phyloP scores from a whole-genome alignment of 352 stramenopile species.

The Pythium brachiatum region DNA sequence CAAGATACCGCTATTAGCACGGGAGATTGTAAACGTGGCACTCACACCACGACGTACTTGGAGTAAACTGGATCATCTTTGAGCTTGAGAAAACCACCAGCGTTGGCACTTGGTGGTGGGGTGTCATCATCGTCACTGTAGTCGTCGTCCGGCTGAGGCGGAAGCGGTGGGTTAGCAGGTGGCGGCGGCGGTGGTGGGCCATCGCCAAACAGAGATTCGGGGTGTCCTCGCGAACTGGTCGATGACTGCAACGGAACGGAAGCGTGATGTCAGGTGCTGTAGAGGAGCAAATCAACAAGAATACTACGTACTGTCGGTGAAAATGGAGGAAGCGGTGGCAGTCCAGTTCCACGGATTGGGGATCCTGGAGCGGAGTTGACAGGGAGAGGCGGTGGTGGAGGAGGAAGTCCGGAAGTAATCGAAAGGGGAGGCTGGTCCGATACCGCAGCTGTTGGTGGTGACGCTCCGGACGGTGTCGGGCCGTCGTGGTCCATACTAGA shows the following conservation, averaged over 20 bases:
- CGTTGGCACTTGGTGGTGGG: conserved; percentile 11
- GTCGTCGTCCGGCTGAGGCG: conserved; percentile 36
- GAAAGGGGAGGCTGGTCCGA: conserved; percentile 15
- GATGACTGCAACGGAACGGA: conserved; percentile 24
- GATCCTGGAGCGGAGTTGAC: neutral
- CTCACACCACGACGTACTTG: conserved; percentile 49
- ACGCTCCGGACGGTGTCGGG: conserved; percentile 56
- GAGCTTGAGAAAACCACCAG: conserved; percentile 55
- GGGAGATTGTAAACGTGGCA: too few relatives aligned
- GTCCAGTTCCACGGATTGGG: neutral
- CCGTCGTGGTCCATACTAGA: conserved; percentile 77
- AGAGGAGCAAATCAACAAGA: neutral
- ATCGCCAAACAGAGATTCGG: conserved; percentile 51
- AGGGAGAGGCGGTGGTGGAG: conserved; percentile 4
- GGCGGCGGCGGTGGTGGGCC: conserved; percentile 44
- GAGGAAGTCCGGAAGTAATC: conserved; percentile 18
- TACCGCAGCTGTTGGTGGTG: conserved; percentile 23
- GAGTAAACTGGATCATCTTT: conserved; percentile 78
- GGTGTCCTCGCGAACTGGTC: conserved; percentile 37
- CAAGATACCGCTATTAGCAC: conserved; percentile 10
- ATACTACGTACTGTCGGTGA: conserved; percentile 51
- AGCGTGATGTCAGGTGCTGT: neutral
- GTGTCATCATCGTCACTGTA: conserved; percentile 56
- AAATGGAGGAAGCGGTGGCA: conserved; percentile 33
- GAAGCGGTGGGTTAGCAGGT: conserved; percentile 31